Base-by-base conservation (phyloP, 495 filamentous ascomycete species). In the Cenococcum geophilum region DNA sequence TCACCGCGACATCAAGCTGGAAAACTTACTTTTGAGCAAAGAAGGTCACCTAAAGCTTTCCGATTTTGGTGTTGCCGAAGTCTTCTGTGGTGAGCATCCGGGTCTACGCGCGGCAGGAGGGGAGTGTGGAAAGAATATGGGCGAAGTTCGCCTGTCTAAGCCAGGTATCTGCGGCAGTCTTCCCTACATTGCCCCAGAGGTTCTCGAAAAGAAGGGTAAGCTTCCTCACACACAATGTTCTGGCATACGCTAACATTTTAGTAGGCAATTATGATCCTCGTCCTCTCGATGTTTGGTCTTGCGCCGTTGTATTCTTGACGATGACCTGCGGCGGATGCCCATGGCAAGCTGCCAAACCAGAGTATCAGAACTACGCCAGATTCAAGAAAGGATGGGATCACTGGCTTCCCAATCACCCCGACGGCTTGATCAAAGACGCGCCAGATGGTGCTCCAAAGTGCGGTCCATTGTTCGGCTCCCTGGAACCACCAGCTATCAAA, bases 1-100 rank as follows among this genome's bases (percentile, higher is more conserved):
- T 22, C 87, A 91, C 66, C 83, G 88, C n/a, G 89, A 92, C 69
- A 82, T 91, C 75, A 92, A 91, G 72, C 78, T 86, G 9, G 89
- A 91, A 71, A 91, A 91, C 68, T 75, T 91, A 22, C 77, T 92
- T 55, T 75, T 92, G 55, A 83, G 79, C 1, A 79, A 76, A 36
- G 80, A 86, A 53, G 85, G 88, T 61, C 82, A 85, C 64, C 74
- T 91, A 50, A 91, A 91, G 71, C 88, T 92, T 59, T 86, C 87
- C 42, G 88, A 91, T 73, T 91, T 92, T 75, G 88, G 88, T 43
- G 83, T 87, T 35, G 85, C 86, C 0, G 86, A 89, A 65, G 86
- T 90, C 20, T 91, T 91, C 72, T 79, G 77, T 49, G 86, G 86
- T 55, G 83, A 80, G 52, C 88, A 91, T 71, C 88, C 87, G 23